Conservation (phyloP, 805 yeast species). For the Teunomyces pallodes region DNA sequence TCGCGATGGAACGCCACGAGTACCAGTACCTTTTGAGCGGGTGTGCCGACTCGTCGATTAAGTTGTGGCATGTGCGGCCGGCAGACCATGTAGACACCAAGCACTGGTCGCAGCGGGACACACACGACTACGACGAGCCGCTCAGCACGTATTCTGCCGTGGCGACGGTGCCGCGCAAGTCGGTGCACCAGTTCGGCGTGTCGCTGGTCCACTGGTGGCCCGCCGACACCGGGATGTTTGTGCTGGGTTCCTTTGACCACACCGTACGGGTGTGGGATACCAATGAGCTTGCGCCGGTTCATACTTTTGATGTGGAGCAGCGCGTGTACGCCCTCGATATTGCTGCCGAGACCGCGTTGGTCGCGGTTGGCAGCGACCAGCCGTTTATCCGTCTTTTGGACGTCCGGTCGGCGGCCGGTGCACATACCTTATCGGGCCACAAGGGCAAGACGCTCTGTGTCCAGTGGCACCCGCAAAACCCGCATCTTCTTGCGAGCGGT, state of each 20-base stretch:
- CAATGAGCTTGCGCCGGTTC: constrained; percentile 59
- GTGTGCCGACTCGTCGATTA: constrained; percentile 66
- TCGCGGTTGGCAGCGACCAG: constrained; percentile 72
- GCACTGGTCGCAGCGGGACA: constrained; percentile 15
- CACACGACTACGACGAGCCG: constrained; percentile 33
- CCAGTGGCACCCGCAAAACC: constrained; percentile 71
- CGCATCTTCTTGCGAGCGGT: constrained; percentile 69
- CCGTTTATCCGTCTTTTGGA: constrained; percentile 70
- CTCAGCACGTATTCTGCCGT: constrained; percentile 21
- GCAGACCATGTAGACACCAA: constrained; percentile 14
- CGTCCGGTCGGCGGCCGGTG: constrained; percentile 65
- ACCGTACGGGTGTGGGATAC: constrained; percentile 83
- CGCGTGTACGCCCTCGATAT: constrained; percentile 69
- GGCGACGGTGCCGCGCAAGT: constrained; percentile 36
- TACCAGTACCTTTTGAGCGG: constrained; percentile 60
- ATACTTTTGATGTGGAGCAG: constrained; percentile 58
- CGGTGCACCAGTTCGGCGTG: constrained; percentile 67
- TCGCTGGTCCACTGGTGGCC: constrained; percentile 88
- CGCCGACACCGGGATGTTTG: constrained; percentile 78
- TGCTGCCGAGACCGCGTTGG: constrained; percentile 40
- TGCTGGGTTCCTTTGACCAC: constrained; percentile 77
- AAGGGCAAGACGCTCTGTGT: constrained; percentile 55
- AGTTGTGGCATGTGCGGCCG: constrained; percentile 57
- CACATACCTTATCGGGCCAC: constrained; percentile 69
- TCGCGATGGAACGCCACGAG: constrained; percentile 52